Percentiles rank a stretch among this genome's conserved stretches.
Evolutionary conservation across 2,329 filamentous ascomycete species (phyloP).

Genomic region (Raffaelea ambrosiae): DNA sequence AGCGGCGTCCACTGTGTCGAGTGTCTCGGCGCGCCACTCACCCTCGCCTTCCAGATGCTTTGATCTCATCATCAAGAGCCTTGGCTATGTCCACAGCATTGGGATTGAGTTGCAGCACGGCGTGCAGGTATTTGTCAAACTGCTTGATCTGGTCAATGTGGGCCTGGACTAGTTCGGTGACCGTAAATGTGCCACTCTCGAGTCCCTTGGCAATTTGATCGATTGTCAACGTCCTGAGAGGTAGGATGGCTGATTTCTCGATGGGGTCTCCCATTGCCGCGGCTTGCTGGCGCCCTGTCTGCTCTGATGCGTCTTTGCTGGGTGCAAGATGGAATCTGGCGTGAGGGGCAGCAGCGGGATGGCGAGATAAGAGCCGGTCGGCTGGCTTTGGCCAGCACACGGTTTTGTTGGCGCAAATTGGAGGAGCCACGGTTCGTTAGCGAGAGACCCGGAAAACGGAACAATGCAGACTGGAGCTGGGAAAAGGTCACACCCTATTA

Average conservation of each 20-base stretch:
- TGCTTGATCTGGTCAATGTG: conserved; percentile 22
- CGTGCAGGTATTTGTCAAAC: conserved; percentile 18
- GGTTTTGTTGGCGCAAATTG: too few species aligned
- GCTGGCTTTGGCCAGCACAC: too few species aligned
- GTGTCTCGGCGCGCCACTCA: background rate
- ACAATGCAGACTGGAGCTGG: too few species aligned
- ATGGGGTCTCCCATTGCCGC: too few species aligned
- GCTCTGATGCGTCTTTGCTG: too few species aligned
- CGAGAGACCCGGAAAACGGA: too few species aligned
- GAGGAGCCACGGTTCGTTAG: too few species aligned
- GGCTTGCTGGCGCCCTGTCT: too few species aligned
- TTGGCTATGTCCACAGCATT: conserved; percentile 29
- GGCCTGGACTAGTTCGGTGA: conserved; percentile 25
- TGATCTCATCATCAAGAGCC: conserved; percentile 22
- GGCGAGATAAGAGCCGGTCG: too few species aligned
- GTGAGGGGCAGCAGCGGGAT: too few species aligned
- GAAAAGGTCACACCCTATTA: too few species aligned
- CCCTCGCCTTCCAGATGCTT: conserved; percentile 12
- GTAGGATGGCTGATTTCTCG: conserved; percentile 16
- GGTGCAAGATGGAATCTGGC: too few species aligned
- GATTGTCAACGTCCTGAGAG: conserved; percentile 23
- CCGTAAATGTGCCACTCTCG: conserved; percentile 23
- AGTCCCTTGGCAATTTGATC: conserved; percentile 24
- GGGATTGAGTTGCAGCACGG: conserved; percentile 28
- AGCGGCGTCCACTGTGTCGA: background rate